Evolutionary conservation across 495 filamentous ascomycete species (phyloP), one percentile per base, ranked within the genome.

Genomic region (Neurospora sp.): DNA sequence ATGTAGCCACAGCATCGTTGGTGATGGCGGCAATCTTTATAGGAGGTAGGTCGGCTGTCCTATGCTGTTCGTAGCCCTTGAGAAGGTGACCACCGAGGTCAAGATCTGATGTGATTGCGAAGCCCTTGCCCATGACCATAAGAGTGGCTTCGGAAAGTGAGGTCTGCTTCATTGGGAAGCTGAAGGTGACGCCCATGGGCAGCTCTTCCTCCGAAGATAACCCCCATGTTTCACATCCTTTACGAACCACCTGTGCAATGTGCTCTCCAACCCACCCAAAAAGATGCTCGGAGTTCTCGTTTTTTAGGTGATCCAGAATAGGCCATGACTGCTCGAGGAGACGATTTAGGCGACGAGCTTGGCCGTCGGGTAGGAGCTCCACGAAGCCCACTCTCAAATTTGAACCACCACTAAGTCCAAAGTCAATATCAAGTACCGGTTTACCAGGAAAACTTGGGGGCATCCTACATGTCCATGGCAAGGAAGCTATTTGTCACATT

Each of bases 81-180:
- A 89, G 78, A 14, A 96, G 84, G 72, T 92, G 89, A 20, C 88
- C 86, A 11, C 88, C 90, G 16, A 96, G 88, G 74, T 95, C 89
- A 35, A 93, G 84, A 48, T 91, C 87, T 3, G 89, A 89, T 0
- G 88, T 89, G 61, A 95, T 91, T 39, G 91, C 89, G 74, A 95
- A 96, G 31, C 93, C 93, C 82, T 96, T 95, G 39, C 93, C 93
- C 92, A 94, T 94, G 7, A 91, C 87, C 91, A 94, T 93, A 46
- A 96, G 81, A 6, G 89, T 91, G 11, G 93, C 93, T 73, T 93
- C 88, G 18, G 91, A 85, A 68, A 95, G 83, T 31, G 91, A 90
- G 71, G 87, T 86, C 85, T 96, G 93, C 78, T 89, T 88, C 82
- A 95, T 94, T 14, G 93, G 92, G 76, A 96, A 96, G 82, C 90